These are phyloP conservation scores for Ustilago sp. DNA, from an alignment of 1,284 basidiomycete genomes.

Conservation along the genomic window DNA sequence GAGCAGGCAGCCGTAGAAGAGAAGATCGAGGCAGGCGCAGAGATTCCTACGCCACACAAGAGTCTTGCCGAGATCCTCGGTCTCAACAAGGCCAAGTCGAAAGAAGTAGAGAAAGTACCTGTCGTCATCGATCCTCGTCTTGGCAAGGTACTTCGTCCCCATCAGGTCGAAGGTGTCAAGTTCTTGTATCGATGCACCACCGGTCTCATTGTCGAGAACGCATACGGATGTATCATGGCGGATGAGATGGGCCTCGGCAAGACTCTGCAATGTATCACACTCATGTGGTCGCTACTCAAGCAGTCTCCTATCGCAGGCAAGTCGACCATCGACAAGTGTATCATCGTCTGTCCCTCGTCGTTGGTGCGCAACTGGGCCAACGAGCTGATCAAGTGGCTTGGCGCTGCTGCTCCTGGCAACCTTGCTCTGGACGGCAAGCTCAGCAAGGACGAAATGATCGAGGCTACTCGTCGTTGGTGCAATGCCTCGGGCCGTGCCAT, in stretches of 20 bases:
- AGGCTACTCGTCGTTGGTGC: conserved; percentile 65
- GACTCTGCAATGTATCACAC: conserved; percentile 94
- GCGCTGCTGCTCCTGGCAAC: conserved; percentile 60
- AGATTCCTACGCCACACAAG: conserved; percentile 80
- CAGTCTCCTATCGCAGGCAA: conserved; percentile 91
- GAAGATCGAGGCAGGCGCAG: conserved; percentile 35
- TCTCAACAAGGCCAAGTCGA: conserved; percentile 62
- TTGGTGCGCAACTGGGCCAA: conserved; percentile 99
- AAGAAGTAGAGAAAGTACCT: conserved; percentile 80
- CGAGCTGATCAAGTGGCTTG: conserved; percentile 76
- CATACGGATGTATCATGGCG: conserved; percentile 99
- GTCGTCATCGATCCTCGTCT: conserved; percentile 96
- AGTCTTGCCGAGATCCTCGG: conserved; percentile 87
- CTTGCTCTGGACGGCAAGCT: conserved; percentile 67
- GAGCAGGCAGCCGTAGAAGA: conserved; percentile 47
- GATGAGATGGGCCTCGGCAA: conserved; percentile 94
- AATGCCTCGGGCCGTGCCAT: conserved; percentile 60
- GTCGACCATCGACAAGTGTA: conserved; percentile 93
- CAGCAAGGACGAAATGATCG: conserved; percentile 67
- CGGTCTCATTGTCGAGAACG: conserved; percentile 89
- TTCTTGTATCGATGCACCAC: conserved; percentile 96
- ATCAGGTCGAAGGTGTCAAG: conserved; percentile 79
- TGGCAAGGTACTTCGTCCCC: conserved; percentile 73
- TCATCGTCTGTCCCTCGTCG: conserved; percentile 97
- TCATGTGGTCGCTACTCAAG: conserved; percentile 96